Conservation (phyloP, 2,329 filamentous ascomycete species). For the Nemania diffusa region DNA sequence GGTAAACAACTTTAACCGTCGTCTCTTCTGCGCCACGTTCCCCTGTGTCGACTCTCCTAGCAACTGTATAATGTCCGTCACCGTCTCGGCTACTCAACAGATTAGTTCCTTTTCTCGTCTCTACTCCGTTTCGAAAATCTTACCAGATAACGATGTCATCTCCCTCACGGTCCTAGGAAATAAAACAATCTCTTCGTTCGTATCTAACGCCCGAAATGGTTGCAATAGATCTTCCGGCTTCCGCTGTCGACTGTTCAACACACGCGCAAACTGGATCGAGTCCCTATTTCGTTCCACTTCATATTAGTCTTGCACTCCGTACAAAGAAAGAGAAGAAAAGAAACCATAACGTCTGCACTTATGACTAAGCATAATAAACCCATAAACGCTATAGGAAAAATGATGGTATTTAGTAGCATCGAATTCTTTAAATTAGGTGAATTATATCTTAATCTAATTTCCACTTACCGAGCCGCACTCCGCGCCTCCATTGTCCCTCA, state of each 20-base stretch:
- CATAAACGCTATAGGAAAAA: too few species aligned
- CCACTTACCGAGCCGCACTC: constrained; percentile 12
- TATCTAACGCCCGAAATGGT: constrained; percentile 13
- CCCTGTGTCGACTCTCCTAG: constrained; percentile 8
- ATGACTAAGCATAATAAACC: too few species aligned
- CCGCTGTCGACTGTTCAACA: constrained; percentile 12
- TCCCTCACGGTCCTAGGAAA: constrained; percentile 7
- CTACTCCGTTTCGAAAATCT: constrained; percentile 6
- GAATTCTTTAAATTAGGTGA: too few species aligned
- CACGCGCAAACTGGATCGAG: constrained; percentile 6
- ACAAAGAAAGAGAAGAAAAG: constrained; percentile 12
- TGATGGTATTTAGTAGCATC: too few species aligned
- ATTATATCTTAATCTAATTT: too few species aligned
- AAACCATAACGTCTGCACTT: constrained; percentile 12
- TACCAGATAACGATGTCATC: constrained; percentile 14
- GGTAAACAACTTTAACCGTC: constrained; percentile 9
- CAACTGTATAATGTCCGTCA: constrained; percentile 8
- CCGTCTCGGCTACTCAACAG: constrained; percentile 7
- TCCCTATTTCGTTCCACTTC: constrained; percentile 11
- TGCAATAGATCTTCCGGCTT: constrained; percentile 10
- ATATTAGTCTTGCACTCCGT: neutral
- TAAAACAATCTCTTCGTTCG: constrained; percentile 15
- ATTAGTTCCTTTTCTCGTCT: constrained; percentile 3
- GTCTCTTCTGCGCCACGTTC: constrained; percentile 4
- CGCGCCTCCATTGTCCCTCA: constrained; percentile 8